Base-by-base conservation (phyloP, 2,329 filamentous ascomycete genomes). In the Exophiala sp. region DNA sequence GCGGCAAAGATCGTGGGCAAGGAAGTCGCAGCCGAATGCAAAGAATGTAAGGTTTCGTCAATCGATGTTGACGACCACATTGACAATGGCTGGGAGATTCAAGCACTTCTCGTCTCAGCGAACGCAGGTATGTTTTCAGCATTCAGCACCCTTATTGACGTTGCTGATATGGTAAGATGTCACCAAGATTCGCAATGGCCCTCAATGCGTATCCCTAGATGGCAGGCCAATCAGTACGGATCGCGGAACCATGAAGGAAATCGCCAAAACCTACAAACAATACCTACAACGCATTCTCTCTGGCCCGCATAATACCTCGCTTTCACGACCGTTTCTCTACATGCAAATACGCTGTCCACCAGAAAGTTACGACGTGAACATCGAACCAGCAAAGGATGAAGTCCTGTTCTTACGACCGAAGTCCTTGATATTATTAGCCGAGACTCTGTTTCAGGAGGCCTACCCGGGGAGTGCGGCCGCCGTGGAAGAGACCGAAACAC, bases 331-430 rank as follows among this genome's bases (percentile, higher is more conserved):
- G 0, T 84, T 85, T 62, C 61, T 84, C 9, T 79, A 71, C 56
- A 63, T 86, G 47, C 75, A 79, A 33, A 73, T 86, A 7, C 61
- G 63, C 1, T 86, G 82, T 64, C 77, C 78, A 1, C 62, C 64
- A 8, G 77, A 74, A 5, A 78, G 72, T 40, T 86, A 86, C 63
- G 83, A 86, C 66, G 73, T 77, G 3, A 86, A 85, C 55, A 70
- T 86, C 34, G 83, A 86, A 61, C 82, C 83, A 3, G 75, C 78
- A 1, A 86, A 86, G 63, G 81, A 85, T 62, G 79, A 85, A 65
- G 73, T 85, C 1, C 62, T 85, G 2, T 84, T 86, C 61, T 75
- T 77, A 32, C 70, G 84, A 42, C 65, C 69, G 2, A 63, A 65
- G 3, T 16, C 64, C 0, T 62, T 86, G 2, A 34, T 83, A 4